Conservation (phyloP, 208 protist species). For the Porcisia hertigi region DNA sequence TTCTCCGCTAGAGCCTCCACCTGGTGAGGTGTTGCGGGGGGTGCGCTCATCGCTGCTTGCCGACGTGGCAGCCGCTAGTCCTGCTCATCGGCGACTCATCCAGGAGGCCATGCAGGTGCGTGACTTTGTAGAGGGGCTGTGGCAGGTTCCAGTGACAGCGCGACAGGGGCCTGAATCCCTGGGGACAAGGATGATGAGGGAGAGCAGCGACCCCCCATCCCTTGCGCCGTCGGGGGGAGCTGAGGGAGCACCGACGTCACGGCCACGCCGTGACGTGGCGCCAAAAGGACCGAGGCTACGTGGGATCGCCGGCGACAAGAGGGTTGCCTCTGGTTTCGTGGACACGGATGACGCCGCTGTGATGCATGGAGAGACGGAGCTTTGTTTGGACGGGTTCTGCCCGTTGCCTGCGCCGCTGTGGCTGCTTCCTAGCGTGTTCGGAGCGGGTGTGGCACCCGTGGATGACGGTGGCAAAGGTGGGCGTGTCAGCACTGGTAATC, state of each 20-base stretch:
- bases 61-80: slow-evolving; percentile 26
- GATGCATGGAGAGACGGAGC: slow-evolving; percentile 23
- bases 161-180: not conserved
- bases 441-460: not conserved
- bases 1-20: not conserved
- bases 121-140: slow-evolving; percentile 19
- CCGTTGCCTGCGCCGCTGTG: slow-evolving; percentile 41
- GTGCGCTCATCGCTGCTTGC: slow-evolving; percentile 26
- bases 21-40: not conserved
- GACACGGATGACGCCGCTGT: slow-evolving; percentile 7
- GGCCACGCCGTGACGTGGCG: not conserved
- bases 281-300: not conserved
- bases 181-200: too few relatives aligned
- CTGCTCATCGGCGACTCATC: slow-evolving; percentile 18
- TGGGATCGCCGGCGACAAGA: too few relatives aligned
- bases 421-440: slow-evolving; percentile 34
- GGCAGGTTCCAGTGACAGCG: not conserved
- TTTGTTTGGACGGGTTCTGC: slow-evolving; percentile 30
- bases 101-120: slow-evolving; percentile 31
- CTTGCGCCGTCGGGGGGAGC: not conserved
- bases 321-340: not conserved
- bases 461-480: not conserved
- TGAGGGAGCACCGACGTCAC: slow-evolving; percentile 3
- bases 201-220: not conserved
- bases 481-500: not conserved